Conservation (phyloP, 1,139 yeast genomes). For the Nakaseomyces uthaithaninus region DNA sequence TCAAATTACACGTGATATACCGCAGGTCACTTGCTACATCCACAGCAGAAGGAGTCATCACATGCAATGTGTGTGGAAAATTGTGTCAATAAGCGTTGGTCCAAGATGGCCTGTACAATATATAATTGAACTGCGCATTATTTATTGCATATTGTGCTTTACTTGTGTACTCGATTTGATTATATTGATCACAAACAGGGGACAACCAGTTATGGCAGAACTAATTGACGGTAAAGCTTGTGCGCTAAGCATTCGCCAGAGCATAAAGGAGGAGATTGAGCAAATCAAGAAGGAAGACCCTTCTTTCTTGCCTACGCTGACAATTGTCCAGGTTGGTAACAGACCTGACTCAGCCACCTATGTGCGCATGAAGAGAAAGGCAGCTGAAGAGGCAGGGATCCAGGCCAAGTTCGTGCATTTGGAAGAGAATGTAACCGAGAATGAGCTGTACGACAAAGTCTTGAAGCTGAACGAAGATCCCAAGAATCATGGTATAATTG, state of each 20-base stretch:
- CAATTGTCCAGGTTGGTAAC: constrained; percentile 66
- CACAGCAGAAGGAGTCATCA: too few species aligned
- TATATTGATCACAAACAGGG: too few species aligned
- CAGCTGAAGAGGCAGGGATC: constrained; percentile 77
- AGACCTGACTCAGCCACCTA: constrained; percentile 74
- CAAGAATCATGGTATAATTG: constrained; percentile 76
- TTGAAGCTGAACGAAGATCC: constrained; percentile 57
- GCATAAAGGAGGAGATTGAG: constrained; percentile 44
- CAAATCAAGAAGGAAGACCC: constrained; percentile 47
- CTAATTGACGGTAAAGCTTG: constrained; percentile 64
- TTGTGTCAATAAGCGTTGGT: too few species aligned
- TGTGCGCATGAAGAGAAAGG: constrained; percentile 66
- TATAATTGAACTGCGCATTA: too few species aligned
- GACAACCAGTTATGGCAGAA: too few species aligned
- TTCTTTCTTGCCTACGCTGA: constrained; percentile 53
- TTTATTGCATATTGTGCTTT: too few species aligned
- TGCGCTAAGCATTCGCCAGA: constrained; percentile 48
- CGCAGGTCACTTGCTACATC: too few species aligned
- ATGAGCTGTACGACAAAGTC: constrained; percentile 52
- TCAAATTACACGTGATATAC: too few species aligned
- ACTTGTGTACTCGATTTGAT: too few species aligned
- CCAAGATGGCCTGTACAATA: too few species aligned
- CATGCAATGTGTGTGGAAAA: too few species aligned
- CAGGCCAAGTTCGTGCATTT: constrained; percentile 60
- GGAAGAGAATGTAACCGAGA: constrained; percentile 46